Evolutionary conservation across 345 rosid species (phyloP).

Genomic region (Populus simonii): DNA sequence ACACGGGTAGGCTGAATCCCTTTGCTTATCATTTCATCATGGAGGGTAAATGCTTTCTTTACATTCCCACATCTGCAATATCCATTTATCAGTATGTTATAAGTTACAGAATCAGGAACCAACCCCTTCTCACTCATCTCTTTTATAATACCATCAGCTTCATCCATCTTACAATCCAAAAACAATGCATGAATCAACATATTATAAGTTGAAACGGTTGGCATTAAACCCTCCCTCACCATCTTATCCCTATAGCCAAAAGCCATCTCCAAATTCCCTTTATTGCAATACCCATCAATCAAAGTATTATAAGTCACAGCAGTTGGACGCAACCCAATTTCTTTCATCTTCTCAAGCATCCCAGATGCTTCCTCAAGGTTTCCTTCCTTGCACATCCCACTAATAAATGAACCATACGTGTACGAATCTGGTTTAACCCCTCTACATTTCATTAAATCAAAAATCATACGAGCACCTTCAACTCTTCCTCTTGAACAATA

Average conservation of each 20-base stretch:
- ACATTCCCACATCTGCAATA: constrained; percentile 68
- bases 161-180: constrained; percentile 58
- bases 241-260: constrained; percentile 71
- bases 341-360: constrained; percentile 58
- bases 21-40: constrained; percentile 58
- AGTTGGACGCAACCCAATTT: constrained; percentile 56
- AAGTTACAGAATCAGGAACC: constrained; percentile 60
- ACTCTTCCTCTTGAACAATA: constrained; percentile 62
- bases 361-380: constrained; percentile 60
- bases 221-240: constrained; percentile 57
- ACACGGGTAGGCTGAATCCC: constrained; percentile 63
- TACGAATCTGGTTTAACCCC: constrained; percentile 67
- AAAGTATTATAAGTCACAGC: constrained; percentile 75
- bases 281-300: constrained; percentile 73
- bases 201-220: constrained; percentile 76
- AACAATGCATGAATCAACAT: constrained; percentile 74
- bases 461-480: constrained; percentile 64
- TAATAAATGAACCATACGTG: constrained; percentile 67
- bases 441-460: constrained; percentile 53
- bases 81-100: constrained; percentile 83
- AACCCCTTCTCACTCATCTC: constrained; percentile 67
- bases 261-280: constrained; percentile 62
- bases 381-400: constrained; percentile 78
- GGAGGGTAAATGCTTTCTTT: constrained; percentile 61
- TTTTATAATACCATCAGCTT: constrained; percentile 58